Base-by-base conservation (phyloP, 2,329 filamentous ascomycete species). In the Fusarium sp. region DNA sequence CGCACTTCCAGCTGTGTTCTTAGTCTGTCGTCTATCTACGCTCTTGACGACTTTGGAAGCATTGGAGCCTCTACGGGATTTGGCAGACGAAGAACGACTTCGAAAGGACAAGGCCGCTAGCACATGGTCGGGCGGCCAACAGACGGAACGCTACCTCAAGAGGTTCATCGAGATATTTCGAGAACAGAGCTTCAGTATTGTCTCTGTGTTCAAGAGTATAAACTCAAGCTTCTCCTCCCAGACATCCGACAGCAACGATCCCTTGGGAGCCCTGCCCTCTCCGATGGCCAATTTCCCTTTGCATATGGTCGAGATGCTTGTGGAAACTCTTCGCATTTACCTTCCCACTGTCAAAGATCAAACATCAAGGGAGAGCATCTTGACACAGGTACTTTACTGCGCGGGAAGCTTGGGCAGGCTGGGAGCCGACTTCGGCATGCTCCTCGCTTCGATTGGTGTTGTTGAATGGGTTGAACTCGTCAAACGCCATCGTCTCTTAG, bases 151-250 rank as follows among this genome's bases (percentile, higher is more conserved):
- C 54, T 99, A 94, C 75, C 83, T 99, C 45, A 99, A 98, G 80
- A 88, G 94, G 49, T 99, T 97, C 80, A 93, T 99, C 74, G 96
- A 99, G 78, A 94, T 99, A 29, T 98, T 98, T 79, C 92, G 96
- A 55, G 96, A 99, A 80, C 96, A 99, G 80, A 97, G 93, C 77
- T 99, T 99, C 79, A 92, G 91, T 45, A 97, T 98, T 65, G 90
- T 98, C 29, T 97, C 94, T 62, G 94, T 98, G 86, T 98, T 97
- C 80, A 93, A 91, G 75, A 96, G 92, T 75, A 94, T 98, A 0
- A 84, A 87, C 5, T 85, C 89, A 6, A 79, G 79, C 55, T 74
- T 81, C 45, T 57, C 69, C 14, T 52, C 65, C 4, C 53, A 74
- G 29, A 48, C 52, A 9, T 61, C 70, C 3, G 63, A 49, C 4